Evolutionary conservation across 1,284 basidiomycete species (phyloP).

Genomic region (Pisolithus thermaeus): DNA sequence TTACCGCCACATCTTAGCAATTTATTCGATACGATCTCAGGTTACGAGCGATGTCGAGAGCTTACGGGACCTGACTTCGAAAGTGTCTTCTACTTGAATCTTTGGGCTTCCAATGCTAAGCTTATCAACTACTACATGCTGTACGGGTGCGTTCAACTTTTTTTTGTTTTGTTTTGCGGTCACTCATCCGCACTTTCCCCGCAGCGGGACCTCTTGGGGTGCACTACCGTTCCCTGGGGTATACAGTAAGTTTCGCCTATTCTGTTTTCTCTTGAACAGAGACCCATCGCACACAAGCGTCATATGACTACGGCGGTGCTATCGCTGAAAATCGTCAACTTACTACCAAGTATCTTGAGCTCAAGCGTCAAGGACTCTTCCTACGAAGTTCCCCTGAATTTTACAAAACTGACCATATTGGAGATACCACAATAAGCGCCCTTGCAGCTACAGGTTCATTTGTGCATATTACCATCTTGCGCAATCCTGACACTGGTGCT

Average conservation of each 20-base stretch:
- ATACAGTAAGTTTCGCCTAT: slow-evolving; percentile 37
- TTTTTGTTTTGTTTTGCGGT: neutral
- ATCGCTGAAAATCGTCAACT: slow-evolving; percentile 68
- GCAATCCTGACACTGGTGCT: slow-evolving; percentile 58
- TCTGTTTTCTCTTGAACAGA: neutral
- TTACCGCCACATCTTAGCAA: neutral
- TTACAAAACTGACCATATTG: slow-evolving; percentile 70
- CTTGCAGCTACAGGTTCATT: slow-evolving; percentile 42
- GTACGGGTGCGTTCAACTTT: slow-evolving; percentile 46
- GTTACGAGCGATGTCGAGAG: slow-evolving; percentile 44
- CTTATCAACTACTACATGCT: slow-evolving; percentile 77
- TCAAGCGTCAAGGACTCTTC: slow-evolving; percentile 73
- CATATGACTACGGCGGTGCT: slow-evolving; percentile 65
- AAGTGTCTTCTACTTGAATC: slow-evolving; percentile 67
- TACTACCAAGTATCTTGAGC: slow-evolving; percentile 63
- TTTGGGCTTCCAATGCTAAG: slow-evolving; percentile 75
- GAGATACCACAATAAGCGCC: slow-evolving; percentile 50
- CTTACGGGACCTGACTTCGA: slow-evolving; percentile 68
- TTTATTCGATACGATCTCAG: slow-evolving; percentile 18
- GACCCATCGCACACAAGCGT: slow-evolving; percentile 23
- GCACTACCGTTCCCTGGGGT: slow-evolving; percentile 62
- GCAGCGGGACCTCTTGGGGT: slow-evolving; percentile 76
- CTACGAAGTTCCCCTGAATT: slow-evolving; percentile 70
- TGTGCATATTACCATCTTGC: slow-evolving; percentile 57
- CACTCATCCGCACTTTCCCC: slow-evolving; percentile 5